Evolutionary conservation across 225 moss, liverwort and hornwort species (phyloP).

Genomic region (Straminergon stramineum): DNA sequence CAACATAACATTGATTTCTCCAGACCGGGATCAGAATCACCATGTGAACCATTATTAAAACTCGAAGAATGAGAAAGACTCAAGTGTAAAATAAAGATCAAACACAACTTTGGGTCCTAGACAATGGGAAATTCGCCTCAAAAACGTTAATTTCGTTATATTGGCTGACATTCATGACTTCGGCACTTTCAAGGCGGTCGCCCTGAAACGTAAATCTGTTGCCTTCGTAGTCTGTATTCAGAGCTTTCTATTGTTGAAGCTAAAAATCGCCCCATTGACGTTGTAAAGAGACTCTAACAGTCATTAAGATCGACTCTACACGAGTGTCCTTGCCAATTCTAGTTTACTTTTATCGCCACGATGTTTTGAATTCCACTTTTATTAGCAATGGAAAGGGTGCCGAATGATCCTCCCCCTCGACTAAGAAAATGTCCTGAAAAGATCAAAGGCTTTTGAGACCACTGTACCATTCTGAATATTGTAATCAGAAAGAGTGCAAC

Average conservation of each 20-base stretch:
- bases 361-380: not conserved
- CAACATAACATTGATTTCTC: not conserved
- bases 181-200: not conserved
- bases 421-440: not conserved
- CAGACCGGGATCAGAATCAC: not conserved
- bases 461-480: constrained; percentile 15
- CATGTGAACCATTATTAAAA: not conserved
- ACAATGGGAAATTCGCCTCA: not conserved
- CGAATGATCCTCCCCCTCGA: not conserved
- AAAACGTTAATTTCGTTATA: not conserved
- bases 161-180: not conserved
- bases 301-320: not conserved
- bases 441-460: not conserved
- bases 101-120: not conserved
- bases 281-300: not conserved
- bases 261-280: not conserved
- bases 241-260: not conserved
- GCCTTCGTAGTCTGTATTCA: not conserved
- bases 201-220: not conserved
- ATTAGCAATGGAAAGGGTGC: not conserved
- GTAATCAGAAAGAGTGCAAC: constrained; percentile 5
- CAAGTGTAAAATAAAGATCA: not conserved
- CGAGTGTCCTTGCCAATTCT: not conserved
- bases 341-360: not conserved
- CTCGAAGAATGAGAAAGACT: not conserved